Evolutionary conservation across 2,329 filamentous ascomycete genomes (phyloP).

Genomic region (Beauveria australis): DNA sequence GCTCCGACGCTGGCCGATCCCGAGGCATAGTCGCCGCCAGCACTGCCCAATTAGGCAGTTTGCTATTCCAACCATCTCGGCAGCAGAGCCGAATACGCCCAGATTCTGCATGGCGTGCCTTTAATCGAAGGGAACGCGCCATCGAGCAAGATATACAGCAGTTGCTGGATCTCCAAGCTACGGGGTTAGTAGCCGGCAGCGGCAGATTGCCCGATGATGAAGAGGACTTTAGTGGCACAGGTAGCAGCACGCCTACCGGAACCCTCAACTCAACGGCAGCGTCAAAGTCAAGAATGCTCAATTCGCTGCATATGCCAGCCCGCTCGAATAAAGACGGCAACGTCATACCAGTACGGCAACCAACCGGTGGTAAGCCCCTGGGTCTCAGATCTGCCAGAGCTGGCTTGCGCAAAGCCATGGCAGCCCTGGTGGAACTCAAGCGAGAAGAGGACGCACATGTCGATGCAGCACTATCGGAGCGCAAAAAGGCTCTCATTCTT

Average conservation of each 20-base stretch:
- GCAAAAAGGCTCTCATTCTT: conserved; percentile 49
- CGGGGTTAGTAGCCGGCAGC: conserved; percentile 32
- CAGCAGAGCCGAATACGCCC: conserved; percentile 21
- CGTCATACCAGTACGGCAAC: conserved; percentile 55
- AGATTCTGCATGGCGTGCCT: conserved; percentile 38
- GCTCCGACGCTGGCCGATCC: conserved; percentile 14
- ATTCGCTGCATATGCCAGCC: conserved; percentile 33
- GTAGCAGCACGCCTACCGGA: conserved; percentile 33
- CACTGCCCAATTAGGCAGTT: conserved; percentile 20
- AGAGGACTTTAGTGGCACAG: conserved; percentile 30
- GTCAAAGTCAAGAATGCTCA: conserved; percentile 31
- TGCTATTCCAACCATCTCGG: conserved; percentile 30
- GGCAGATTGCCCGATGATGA: conserved; percentile 14
- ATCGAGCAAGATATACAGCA: conserved; percentile 40
- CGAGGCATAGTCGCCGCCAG: conserved; percentile 16
- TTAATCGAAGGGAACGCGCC: conserved; percentile 37
- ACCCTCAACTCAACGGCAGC: conserved; percentile 32
- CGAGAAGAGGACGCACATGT: conserved; percentile 58
- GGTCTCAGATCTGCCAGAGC: conserved; percentile 56
- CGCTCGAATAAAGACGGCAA: conserved; percentile 33
- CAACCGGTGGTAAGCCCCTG: conserved; percentile 38
- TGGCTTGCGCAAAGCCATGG: conserved; percentile 56
- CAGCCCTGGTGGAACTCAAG: conserved; percentile 57
- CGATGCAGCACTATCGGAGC: conserved; percentile 44
- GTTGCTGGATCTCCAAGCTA: conserved; percentile 41